These are phyloP conservation scores for Aspergillus sp. DNA, from an alignment of 2,329 filamentous ascomycete species.

Conservation along the genomic window DNA sequence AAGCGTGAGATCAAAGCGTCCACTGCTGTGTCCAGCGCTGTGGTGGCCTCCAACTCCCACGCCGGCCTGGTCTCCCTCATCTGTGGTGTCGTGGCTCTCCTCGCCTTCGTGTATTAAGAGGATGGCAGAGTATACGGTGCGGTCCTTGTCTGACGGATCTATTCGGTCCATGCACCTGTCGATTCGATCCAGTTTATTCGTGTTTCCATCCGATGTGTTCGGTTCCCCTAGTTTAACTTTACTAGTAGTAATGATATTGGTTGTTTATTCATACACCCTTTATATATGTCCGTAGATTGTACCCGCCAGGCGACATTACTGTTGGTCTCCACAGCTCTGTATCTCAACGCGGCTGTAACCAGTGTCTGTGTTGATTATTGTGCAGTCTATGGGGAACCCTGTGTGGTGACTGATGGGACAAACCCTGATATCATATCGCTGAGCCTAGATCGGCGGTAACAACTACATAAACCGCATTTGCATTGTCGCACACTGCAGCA, in stretches of 20 bases:
- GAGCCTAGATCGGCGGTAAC: too few species aligned
- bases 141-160: not conserved
- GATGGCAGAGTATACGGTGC: not conserved
- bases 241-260: not conserved
- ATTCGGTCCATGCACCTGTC: not conserved
- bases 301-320: too few species aligned
- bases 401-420: too few species aligned
- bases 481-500: too few species aligned
- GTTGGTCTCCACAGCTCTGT: too few species aligned
- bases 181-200: not conserved
- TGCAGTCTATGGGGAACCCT: too few species aligned
- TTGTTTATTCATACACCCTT: too few species aligned
- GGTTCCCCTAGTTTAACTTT: not conserved
- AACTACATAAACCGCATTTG: too few species aligned
- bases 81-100: constrained; percentile 24
- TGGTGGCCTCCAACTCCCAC: constrained; percentile 16
- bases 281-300: too few species aligned
- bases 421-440: too few species aligned
- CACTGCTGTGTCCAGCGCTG: not conserved
- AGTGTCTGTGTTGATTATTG: too few species aligned
- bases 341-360: too few species aligned
- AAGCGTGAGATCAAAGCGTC: constrained; percentile 12
- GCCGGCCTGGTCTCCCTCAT: constrained; percentile 22
- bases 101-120: constrained; percentile 29
- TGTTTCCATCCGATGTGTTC: not conserved